A percentile compares a stretch with the other conserved stretches of the same genome.
Conservation (phyloP, 805 yeast species). For the Candida awuae region DNA sequence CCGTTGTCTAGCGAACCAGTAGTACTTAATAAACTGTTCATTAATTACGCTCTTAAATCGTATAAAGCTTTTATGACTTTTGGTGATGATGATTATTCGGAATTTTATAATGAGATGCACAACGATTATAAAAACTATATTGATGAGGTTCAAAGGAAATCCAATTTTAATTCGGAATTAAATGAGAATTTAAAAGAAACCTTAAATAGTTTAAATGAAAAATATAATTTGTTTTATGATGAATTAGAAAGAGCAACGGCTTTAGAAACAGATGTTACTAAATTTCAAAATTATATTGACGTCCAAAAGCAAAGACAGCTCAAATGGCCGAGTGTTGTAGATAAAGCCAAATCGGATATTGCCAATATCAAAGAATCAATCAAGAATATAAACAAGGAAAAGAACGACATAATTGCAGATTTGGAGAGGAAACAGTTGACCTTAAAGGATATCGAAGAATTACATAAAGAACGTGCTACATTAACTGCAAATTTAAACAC, state of each 20-base stretch:
- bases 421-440: constrained; percentile 52
- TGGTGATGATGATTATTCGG: constrained; percentile 54
- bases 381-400: constrained; percentile 30
- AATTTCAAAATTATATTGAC: constrained; percentile 65
- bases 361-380: constrained; percentile 34
- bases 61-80: constrained; percentile 55
- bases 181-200: constrained; percentile 34
- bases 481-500: constrained; percentile 46
- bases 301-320: constrained; percentile 55
- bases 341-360: constrained; percentile 51
- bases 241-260: constrained; percentile 54
- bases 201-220: constrained; percentile 35
- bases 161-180: constrained; percentile 33
- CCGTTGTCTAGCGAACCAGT: constrained; percentile 23
- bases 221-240: constrained; percentile 39
- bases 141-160: constrained; percentile 40
- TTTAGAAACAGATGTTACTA: constrained; percentile 59
- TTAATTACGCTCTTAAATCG: constrained; percentile 52
- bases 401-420: constrained; percentile 34
- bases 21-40: constrained; percentile 24
- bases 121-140: constrained; percentile 45
- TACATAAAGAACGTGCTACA: constrained; percentile 54
- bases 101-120: constrained; percentile 47
- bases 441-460: constrained; percentile 52
- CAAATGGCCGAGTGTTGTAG: constrained; percentile 55